Evolutionary conservation across 2,329 filamentous ascomycete genomes (phyloP).

Genomic region (Dactylellina drechsleri): DNA sequence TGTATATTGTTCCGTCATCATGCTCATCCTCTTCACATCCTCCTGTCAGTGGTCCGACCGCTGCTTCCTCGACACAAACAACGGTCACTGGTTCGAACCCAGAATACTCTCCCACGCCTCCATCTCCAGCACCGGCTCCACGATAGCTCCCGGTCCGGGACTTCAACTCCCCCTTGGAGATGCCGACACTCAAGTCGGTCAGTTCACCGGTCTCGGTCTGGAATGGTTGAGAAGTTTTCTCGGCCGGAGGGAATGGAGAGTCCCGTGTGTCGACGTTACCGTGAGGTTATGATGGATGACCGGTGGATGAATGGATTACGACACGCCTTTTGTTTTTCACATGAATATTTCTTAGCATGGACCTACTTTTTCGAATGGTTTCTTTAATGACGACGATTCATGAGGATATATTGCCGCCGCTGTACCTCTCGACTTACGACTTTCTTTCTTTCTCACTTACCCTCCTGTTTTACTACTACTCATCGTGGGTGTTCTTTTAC

Average conservation of each 20-base stretch:
- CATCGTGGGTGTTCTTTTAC: conserved; percentile 1
- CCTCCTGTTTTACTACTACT: conserved; percentile 8
- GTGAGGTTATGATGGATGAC: conserved; percentile 71
- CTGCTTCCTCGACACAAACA: conserved; percentile 89
- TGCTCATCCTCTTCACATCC: conserved; percentile 92
- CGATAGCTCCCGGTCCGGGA: conserved; percentile 44
- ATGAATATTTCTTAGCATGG: background rate
- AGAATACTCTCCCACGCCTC: conserved; percentile 65
- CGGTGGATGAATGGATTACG: background rate
- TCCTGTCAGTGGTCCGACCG: conserved; percentile 89
- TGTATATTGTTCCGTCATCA: conserved; percentile 95
- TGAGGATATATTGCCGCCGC: too few relatives aligned
- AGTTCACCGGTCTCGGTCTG: conserved; percentile 78
- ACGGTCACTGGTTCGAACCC: conserved; percentile 92
- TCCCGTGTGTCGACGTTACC: conserved; percentile 90
- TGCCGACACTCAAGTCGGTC: conserved; percentile 65
- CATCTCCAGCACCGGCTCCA: conserved; percentile 57
- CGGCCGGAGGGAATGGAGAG: conserved; percentile 84
- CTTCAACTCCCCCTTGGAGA: conserved; percentile 64
- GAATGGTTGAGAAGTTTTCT: conserved; percentile 87
- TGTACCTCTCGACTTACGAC: background rate
- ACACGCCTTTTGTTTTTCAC: background rate
- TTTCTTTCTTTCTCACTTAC: conserved; percentile 2
- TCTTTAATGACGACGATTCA: too few relatives aligned
- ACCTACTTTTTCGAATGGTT: too few relatives aligned